Evolutionary conservation across 257 asterid genomes (phyloP).

Genomic region (Sherardia arvensis): DNA sequence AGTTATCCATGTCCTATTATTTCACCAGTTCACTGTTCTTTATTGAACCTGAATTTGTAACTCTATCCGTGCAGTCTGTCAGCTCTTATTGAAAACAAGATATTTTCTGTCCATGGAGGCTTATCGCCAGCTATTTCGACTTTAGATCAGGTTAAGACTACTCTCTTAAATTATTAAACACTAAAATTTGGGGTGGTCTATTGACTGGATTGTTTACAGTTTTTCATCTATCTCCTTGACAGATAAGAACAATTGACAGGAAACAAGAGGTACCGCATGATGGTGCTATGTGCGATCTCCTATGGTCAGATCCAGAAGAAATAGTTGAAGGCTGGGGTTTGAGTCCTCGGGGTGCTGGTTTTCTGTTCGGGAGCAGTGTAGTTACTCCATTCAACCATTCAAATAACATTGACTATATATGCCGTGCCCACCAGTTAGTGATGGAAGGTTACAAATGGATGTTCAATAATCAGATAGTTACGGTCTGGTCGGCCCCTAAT

Average conservation of each 20-base stretch:
- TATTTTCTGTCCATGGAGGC: conserved; percentile 97
- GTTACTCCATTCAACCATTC: conserved; percentile 77
- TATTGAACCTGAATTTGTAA: not conserved
- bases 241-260: conserved; percentile 91
- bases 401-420: conserved; percentile 76
- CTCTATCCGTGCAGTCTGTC: conserved; percentile 54
- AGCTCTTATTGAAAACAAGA: conserved; percentile 87
- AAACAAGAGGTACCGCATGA: conserved; percentile 99
- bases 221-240: conserved; percentile 11
- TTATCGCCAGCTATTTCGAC: conserved; percentile 85
- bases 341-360: conserved; percentile 99
- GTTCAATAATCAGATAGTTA: conserved; percentile 85
- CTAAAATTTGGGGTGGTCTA: not conserved
- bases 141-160: conserved; percentile 67
- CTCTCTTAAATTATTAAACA: conserved; percentile 10
- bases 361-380: conserved; percentile 82
- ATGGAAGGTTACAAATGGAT: conserved; percentile 99
- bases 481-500: conserved; percentile 99
- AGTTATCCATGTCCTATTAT: not conserved
- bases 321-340: conserved; percentile 94
- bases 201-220: conserved; percentile 12
- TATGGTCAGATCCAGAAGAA: conserved; percentile 99
- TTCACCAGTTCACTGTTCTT: not conserved
- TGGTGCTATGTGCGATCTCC: conserved; percentile 98
- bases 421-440: conserved; percentile 98